A percentile compares a stretch with the other conserved stretches of the same genome.
phyloP scores from a whole-genome alignment of 805 yeast genomes.

The Myxozyma melibiosi region DNA sequence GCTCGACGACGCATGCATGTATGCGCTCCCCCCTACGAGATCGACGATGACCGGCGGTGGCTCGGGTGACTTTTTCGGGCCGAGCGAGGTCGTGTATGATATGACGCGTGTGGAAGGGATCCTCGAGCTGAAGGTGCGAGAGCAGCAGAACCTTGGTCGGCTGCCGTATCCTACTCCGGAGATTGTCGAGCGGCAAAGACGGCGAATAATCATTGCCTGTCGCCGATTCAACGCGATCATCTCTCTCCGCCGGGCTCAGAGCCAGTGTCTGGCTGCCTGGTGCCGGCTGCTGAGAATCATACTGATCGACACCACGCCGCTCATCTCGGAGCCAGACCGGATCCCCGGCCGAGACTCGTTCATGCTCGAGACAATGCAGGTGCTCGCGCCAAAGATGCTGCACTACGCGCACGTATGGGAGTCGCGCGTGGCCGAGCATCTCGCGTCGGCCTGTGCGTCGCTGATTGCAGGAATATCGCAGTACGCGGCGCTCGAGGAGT shows the following conservation, averaged over 20 bases:
- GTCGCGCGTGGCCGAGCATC: conserved; percentile 29
- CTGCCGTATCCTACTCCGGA: conserved; percentile 10
- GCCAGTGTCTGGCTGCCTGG: conserved; percentile 78
- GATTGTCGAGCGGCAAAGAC: neutral
- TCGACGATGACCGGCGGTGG: conserved; percentile 12
- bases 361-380: conserved; percentile 74
- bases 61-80: neutral
- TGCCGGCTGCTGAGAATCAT: conserved; percentile 73
- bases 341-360: conserved; percentile 47
- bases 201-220: conserved; percentile 13
- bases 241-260: conserved; percentile 48
- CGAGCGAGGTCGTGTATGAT: conserved; percentile 16
- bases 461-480: conserved; percentile 26
- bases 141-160: conserved; percentile 23
- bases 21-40: conserved; percentile 12
- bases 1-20: conserved; percentile 17
- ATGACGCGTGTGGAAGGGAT: conserved; percentile 25
- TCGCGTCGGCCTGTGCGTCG: conserved; percentile 29
- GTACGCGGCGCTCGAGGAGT: conserved; percentile 22
- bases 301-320: conserved; percentile 60
- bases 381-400: conserved; percentile 72
- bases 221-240: conserved; percentile 19
- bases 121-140: conserved; percentile 36
- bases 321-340: conserved; percentile 46
- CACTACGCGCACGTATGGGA: conserved; percentile 57